Conservation (phyloP, 78 protist species). For the Tieghemostelium lacteum region DNA sequence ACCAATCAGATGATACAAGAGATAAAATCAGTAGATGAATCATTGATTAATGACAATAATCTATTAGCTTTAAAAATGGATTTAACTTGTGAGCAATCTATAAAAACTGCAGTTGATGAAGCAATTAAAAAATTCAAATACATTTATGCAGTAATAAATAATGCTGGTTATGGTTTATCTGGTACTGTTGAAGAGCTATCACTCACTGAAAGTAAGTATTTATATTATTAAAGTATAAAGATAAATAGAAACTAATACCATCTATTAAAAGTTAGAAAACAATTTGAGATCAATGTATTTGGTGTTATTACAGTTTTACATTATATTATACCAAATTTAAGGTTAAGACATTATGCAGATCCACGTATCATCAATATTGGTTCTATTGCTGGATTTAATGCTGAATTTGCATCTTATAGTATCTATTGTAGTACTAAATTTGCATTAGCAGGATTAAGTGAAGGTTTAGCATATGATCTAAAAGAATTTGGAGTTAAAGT, state of each 20-base stretch:
- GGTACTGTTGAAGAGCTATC: conserved; percentile 49
- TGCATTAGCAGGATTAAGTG: conserved; percentile 14
- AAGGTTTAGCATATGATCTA: background rate
- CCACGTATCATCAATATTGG: background rate
- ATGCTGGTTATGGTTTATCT: conserved; percentile 18
- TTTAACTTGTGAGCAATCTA: background rate
- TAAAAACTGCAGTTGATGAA: background rate
- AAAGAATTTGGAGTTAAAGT: conserved; percentile 3
- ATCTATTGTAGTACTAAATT: conserved; percentile 5
- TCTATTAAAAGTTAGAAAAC: background rate
- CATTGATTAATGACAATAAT: background rate
- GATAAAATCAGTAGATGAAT: background rate
- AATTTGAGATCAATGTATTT: background rate
- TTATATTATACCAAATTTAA: background rate
- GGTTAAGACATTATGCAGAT: background rate
- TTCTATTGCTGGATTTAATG: conserved; percentile 1
- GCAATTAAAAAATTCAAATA: background rate
- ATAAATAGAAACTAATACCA: too few species aligned
- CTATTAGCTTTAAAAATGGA: background rate
- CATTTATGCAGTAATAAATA: conserved; percentile 2
- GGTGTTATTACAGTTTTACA: background rate
- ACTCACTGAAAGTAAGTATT: too few species aligned
- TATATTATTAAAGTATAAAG: too few species aligned
- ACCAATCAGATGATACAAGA: too few species aligned
- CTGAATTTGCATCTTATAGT: background rate